Percentiles rank a stretch among this genome's conserved stretches.
These are phyloP conservation scores for Zygosaccharomyces sapae DNA, from an alignment of 1,139 yeast species.

Conservation along the genomic window DNA sequence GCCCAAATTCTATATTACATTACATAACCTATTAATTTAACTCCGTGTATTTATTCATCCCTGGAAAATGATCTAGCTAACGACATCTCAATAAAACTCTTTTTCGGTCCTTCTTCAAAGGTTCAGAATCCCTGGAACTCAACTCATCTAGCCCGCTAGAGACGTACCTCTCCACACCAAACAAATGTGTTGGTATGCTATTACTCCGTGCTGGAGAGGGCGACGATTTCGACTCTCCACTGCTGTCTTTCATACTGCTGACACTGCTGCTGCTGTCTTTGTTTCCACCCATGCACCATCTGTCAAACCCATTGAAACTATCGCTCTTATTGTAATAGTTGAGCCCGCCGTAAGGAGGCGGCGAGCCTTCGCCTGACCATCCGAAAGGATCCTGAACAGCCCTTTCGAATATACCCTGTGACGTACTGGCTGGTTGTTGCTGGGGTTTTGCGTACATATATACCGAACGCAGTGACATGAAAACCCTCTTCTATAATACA, in stretches of 20 bases:
- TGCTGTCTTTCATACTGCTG: slow-evolving; percentile 10
- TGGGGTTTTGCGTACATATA: slow-evolving; percentile 3
- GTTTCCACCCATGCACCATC: slow-evolving; percentile 5
- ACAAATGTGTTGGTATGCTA: slow-evolving; percentile 33
- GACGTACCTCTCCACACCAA: slow-evolving; percentile 32
- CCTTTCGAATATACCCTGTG: slow-evolving; percentile 25
- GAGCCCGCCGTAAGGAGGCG: background rate
- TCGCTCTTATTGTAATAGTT: slow-evolving; percentile 1
- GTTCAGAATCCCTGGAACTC: slow-evolving; percentile 1
- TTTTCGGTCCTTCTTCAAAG: slow-evolving; percentile 13
- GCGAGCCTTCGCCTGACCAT: slow-evolving; percentile 15
- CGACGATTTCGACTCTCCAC: slow-evolving; percentile 1
- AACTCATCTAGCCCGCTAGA: slow-evolving; percentile 28
- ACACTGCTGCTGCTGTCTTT: too few species aligned
- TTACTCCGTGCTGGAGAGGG: slow-evolving; percentile 11
- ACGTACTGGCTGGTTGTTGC: background rate
- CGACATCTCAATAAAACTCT: slow-evolving; percentile 28
- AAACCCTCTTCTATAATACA: background rate
- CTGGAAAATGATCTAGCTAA: slow-evolving; percentile 22
- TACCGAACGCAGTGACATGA: slow-evolving; percentile 3
- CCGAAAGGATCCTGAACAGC: slow-evolving; percentile 31
- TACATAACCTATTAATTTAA: background rate
- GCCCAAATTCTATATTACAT: background rate
- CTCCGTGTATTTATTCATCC: background rate
- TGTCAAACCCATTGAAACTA: background rate